These are phyloP conservation scores for Cairneyella variabilis DNA, from an alignment of 495 filamentous ascomycete genomes.

Conservation along the genomic window DNA sequence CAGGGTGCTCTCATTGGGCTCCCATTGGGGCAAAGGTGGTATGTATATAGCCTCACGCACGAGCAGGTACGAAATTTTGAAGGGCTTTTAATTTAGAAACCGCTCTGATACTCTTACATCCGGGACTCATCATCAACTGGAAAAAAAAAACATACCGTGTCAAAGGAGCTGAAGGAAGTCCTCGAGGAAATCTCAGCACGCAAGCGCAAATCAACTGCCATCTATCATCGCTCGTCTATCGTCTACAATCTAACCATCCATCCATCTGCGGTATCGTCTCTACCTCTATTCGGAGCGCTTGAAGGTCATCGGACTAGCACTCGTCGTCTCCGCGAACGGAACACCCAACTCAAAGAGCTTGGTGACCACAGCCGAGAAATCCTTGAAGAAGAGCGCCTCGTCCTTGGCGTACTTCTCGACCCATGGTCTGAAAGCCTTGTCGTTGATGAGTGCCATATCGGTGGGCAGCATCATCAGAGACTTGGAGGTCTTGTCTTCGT, in stretches of 20 bases:
- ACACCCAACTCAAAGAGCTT: slow-evolving; percentile 95
- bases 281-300: not conserved
- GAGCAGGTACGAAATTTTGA: too few relatives aligned
- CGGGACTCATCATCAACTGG: too few relatives aligned
- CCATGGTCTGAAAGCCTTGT: slow-evolving; percentile 80
- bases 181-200: too few relatives aligned
- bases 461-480: slow-evolving; percentile 96
- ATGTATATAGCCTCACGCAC: too few relatives aligned
- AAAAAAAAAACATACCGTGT: too few relatives aligned
- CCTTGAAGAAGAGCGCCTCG: slow-evolving; percentile 87
- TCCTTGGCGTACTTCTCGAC: slow-evolving; percentile 92
- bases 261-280: not conserved
- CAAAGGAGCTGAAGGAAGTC: too few relatives aligned
- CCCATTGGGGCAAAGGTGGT: too few relatives aligned
- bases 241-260: slow-evolving; percentile 7
- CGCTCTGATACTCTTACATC: too few relatives aligned
- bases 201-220: too few relatives aligned
- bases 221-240: too few relatives aligned
- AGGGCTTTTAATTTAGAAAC: too few relatives aligned
- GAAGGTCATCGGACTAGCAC: not conserved
- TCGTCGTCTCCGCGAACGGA: slow-evolving; percentile 67
- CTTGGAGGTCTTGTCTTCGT: slow-evolving; percentile 78
- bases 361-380: slow-evolving; percentile 73
- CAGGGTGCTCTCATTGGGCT: too few relatives aligned
- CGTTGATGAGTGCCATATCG: slow-evolving; percentile 83